Evolutionary conservation across 1,139 yeast species (phyloP).

Genomic region (Arxiozyma slooffiae): DNA sequence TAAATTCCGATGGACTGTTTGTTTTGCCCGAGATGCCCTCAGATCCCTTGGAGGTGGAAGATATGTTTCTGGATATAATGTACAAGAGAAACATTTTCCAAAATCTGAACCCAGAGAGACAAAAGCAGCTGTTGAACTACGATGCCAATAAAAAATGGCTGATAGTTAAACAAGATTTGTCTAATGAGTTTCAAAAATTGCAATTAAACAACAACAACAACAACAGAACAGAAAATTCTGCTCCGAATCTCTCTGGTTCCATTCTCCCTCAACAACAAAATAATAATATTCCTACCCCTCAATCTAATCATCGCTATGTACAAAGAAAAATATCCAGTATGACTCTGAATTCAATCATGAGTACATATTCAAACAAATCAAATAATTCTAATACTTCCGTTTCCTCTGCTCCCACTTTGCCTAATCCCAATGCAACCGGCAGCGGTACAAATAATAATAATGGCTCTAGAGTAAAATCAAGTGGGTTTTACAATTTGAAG

Average conservation of each 20-base stretch:
- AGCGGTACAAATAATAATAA: neutral
- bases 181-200: conserved; percentile 61
- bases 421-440: neutral
- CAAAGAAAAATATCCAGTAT: neutral
- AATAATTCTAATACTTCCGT: neutral
- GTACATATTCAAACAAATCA: neutral
- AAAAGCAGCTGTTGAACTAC: conserved; percentile 67
- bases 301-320: neutral
- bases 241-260: no score
- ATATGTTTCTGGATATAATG: conserved; percentile 61
- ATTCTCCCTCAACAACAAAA: neutral
- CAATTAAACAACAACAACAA: no score
- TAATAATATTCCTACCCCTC: neutral
- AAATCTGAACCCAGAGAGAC: conserved; percentile 67
- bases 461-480: neutral
- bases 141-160: conserved; percentile 81
- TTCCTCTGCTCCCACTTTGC: neutral
- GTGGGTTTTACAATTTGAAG: neutral
- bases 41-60: conserved; percentile 52
- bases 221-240: no score
- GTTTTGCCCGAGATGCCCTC: conserved; percentile 43
- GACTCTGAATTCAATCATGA: neutral
- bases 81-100: conserved; percentile 71
- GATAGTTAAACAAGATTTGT: conserved; percentile 78
- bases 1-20: conserved; percentile 27